Evolutionary conservation across 306 rosid species (phyloP).

Genomic region (Prunus armeniaca): DNA sequence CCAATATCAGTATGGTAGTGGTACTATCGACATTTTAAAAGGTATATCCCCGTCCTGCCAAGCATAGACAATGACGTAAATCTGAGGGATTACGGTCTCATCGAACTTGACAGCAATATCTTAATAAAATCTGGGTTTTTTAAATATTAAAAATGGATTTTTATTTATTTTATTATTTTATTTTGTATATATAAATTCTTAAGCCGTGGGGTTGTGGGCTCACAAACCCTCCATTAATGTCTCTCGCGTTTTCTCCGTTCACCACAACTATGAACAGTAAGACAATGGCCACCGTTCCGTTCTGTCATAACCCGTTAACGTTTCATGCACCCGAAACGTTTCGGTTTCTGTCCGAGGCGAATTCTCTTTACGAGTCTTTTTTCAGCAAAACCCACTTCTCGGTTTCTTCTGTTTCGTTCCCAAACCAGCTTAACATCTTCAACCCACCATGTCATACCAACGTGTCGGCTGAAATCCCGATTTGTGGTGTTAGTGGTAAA

Average conservation of each 20-base stretch:
- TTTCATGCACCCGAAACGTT: slow-evolving; percentile 16
- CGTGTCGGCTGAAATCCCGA: neutral
- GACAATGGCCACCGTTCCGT: slow-evolving; percentile 9
- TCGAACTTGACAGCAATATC: slow-evolving; percentile 52
- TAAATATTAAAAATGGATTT: neutral
- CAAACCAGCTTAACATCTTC: slow-evolving; percentile 1
- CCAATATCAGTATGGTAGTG: neutral
- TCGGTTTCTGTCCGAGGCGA: neutral
- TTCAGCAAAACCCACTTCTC: slow-evolving; percentile 20
- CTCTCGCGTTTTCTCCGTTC: neutral
- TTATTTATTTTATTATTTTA: neutral
- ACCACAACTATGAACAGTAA: slow-evolving; percentile 2
- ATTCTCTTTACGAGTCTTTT: slow-evolving; percentile 10
- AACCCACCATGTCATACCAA: neutral
- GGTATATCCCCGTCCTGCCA: slow-evolving; percentile 13
- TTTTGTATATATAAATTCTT: neutral
- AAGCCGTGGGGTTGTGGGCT: neutral
- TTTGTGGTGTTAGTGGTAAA: neutral
- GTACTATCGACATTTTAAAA: slow-evolving; percentile 1
- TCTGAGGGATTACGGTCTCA: slow-evolving; percentile 48
- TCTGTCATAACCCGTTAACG: slow-evolving; percentile 6
- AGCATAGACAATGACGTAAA: slow-evolving; percentile 23
- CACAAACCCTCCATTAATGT: neutral
- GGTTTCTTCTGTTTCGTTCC: neutral
- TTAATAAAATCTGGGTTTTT: slow-evolving; percentile 17